These are phyloP conservation scores for Urochloa ruziziensis DNA, from an alignment of 176 grass and related monocot species.

Conservation along the genomic window DNA sequence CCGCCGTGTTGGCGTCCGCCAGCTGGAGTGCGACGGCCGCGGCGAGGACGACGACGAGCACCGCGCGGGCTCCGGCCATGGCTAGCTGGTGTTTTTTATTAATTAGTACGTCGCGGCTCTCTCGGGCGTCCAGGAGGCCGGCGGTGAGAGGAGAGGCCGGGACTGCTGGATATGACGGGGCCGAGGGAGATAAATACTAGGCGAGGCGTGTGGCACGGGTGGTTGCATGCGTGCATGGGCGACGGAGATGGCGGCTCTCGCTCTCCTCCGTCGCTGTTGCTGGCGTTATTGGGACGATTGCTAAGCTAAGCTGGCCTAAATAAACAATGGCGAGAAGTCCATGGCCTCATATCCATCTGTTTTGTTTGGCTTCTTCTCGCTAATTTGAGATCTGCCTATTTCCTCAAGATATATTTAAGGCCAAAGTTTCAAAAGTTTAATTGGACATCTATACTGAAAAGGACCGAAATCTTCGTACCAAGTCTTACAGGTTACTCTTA, in stretches of 20 bases:
- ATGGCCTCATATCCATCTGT: not conserved
- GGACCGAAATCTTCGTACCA: too few relatives aligned
- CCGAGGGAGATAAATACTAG: slow-evolving; percentile 27
- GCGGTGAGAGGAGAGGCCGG: not conserved
- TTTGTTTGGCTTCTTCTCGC: not conserved
- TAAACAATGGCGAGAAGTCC: not conserved
- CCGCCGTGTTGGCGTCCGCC: not conserved
- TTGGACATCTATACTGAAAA: too few relatives aligned
- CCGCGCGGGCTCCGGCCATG: slow-evolving; percentile 12
- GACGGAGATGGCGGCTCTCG: slow-evolving; percentile 21
- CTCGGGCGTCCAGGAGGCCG: not conserved
- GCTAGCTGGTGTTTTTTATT: not conserved
- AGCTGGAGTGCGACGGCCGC: not conserved
- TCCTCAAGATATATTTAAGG: not conserved
- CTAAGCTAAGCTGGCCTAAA: not conserved
- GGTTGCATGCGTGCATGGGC: slow-evolving; percentile 22
- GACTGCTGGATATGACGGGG: too few relatives aligned
- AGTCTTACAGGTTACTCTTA: too few relatives aligned
- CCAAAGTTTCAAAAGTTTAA: too few relatives aligned
- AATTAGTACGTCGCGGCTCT: not conserved
- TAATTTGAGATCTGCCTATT: not conserved
- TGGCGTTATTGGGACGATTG: not conserved
- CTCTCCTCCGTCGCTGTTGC: not conserved
- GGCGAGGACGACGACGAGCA: not conserved
- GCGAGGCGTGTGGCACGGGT: not conserved